These are phyloP conservation scores for Caloboletus firmus DNA, from an alignment of 1,284 basidiomycete genomes.

Conservation along the genomic window DNA sequence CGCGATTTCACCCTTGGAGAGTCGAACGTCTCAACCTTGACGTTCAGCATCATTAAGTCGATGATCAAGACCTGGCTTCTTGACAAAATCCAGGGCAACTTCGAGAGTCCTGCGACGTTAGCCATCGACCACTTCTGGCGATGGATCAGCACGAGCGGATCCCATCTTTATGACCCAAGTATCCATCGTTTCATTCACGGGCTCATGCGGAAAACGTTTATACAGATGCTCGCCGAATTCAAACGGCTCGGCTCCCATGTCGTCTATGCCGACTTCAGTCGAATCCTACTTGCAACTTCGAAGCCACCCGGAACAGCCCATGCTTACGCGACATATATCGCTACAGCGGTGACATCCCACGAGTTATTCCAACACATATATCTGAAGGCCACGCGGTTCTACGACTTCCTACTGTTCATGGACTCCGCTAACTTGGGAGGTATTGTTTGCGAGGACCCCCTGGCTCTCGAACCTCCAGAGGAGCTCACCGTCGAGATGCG, in stretches of 20 bases:
- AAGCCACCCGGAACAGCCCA: constrained; percentile 95
- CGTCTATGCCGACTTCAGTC: constrained; percentile 93
- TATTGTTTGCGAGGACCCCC: constrained; percentile 79
- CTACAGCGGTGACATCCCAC: constrained; percentile 89
- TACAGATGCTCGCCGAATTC: constrained; percentile 96
- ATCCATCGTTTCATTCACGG: constrained; percentile 93
- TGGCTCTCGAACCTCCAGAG: constrained; percentile 65
- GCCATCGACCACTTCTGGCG: constrained; percentile 95
- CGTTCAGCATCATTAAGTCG: constrained; percentile 81
- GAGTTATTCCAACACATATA: constrained; percentile 95
- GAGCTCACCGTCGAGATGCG: constrained; percentile 80
- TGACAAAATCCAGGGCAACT: constrained; percentile 75
- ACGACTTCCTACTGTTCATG: constrained; percentile 96
- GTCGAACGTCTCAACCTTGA: constrained; percentile 87
- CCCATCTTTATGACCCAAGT: constrained; percentile 91
- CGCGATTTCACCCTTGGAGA: constrained; percentile 87
- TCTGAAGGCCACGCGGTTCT: constrained; percentile 86
- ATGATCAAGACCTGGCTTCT: constrained; percentile 94
- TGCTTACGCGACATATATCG: constrained; percentile 95
- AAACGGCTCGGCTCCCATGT: constrained; percentile 92
- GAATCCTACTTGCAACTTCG: constrained; percentile 88
- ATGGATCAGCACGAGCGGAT: constrained; percentile 87
- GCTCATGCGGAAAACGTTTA: constrained; percentile 97
- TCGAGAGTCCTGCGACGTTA: constrained; percentile 62
- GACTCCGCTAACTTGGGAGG: constrained; percentile 94